Evolutionary conservation across 1,284 basidiomycete genomes (phyloP), one percentile per base, ranked within the genome.

Genomic region (Grifola frondosa): DNA sequence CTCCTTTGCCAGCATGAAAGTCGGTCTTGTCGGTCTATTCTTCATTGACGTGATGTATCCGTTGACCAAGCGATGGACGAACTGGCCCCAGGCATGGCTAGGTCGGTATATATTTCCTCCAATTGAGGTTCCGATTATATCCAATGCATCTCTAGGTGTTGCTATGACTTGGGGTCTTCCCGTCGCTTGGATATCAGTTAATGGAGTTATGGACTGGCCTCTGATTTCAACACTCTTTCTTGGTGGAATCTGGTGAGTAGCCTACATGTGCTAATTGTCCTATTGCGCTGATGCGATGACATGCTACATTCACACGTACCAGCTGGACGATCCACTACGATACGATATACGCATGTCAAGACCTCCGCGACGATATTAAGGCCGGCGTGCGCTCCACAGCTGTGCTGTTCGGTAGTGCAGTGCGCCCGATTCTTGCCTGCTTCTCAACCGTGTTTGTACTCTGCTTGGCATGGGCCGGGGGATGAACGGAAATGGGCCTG

Each of bases 1-100:
- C 33, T 24, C 22, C 8, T 35, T 20, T 22, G 17, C 19, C 33
- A 73, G 74, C 50, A 69, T 70, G 35, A 39, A 65, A 5, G 56
- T 71, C 4, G 74, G 73, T n/a, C 64, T 72, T 19, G 56, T 69
- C n/a, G 57, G 64, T 6, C 67, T 78, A 13, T 65, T 80, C 21
- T 62, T 66, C 11, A 55, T 78, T 15, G 70, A 74, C 28, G 65
- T 69, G 4, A 51, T 77, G 4, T 84, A 84, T 57, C 81, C 81
- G 3, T 61, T 80, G 25, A 79, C 81, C 74, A 84, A 84, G 63
- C 67, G 80, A 0, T 68, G 66, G 42, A 73, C 86, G 0, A 80
- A 84, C 61, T 88, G 84, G 77, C 86, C 87, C 10, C 86, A 89
- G 13, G 62, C 77, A n/a, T 70, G 74, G n/a, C 66, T 80, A 6